Percentiles rank a stretch among this genome's conserved stretches.
Conservation (phyloP, 176 grass and related monocot genomes). For the Puccinellia tenuiflora region DNA sequence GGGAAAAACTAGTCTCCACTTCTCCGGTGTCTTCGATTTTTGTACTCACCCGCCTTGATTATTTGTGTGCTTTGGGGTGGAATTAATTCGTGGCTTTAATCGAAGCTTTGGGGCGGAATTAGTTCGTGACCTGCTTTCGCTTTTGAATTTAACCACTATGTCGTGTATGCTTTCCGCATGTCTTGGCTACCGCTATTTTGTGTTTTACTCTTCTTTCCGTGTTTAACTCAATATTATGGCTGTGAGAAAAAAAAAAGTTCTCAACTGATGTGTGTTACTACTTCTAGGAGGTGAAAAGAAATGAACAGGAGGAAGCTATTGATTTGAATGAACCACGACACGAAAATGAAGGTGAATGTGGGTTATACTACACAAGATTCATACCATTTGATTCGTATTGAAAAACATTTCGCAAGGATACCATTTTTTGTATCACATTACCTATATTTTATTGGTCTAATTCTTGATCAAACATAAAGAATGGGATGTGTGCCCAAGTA, state of each 20-base stretch:
- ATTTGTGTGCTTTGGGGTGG: neutral
- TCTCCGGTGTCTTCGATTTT: neutral
- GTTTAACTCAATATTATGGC: neutral
- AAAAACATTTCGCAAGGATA: neutral
- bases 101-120: neutral
- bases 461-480: neutral
- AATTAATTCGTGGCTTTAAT: neutral
- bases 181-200: neutral
- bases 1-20: neutral
- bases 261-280: neutral
- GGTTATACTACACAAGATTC: neutral
- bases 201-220: neutral
- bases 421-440: neutral
- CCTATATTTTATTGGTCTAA: neutral
- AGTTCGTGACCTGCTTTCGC: neutral
- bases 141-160: neutral
- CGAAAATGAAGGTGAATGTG: conserved; percentile 11
- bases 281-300: conserved; percentile 19
- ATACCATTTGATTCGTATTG: neutral
- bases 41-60: neutral
- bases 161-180: neutral
- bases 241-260: neutral
- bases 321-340: conserved; percentile 29
- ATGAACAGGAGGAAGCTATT: neutral
- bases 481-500: neutral